Percentiles rank a stretch among this genome's conserved stretches.
phyloP scores from a whole-genome alignment of 2,329 filamentous ascomycete genomes.

The Dactylonectria macrodidyma region DNA sequence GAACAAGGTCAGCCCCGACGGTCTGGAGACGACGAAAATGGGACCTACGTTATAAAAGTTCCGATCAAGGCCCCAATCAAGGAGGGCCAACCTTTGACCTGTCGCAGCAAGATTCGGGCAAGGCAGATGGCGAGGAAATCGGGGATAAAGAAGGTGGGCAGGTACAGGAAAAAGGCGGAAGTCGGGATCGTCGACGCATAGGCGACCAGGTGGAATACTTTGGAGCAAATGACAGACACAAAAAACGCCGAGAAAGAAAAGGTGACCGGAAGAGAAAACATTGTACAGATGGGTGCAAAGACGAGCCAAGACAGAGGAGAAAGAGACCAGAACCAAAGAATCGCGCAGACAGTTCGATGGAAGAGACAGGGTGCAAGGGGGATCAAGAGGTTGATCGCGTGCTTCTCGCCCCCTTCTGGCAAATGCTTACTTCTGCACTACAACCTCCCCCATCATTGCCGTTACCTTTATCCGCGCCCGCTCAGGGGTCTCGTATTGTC shows the following conservation, averaged over 20 bases:
- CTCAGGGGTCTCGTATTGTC: background rate
- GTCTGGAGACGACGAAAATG: constrained; percentile 1
- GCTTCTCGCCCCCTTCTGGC: background rate
- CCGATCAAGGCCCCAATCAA: constrained; percentile 41
- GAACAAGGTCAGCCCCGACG: background rate
- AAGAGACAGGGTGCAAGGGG: constrained; percentile 17
- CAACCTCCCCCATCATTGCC: background rate
- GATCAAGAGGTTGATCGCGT: constrained; percentile 13
- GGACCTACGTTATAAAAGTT: constrained; percentile 46
- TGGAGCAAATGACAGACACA: constrained; percentile 48
- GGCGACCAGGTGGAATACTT: constrained; percentile 48
- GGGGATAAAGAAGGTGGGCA: constrained; percentile 50
- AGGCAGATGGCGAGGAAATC: constrained; percentile 47
- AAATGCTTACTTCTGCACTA: background rate
- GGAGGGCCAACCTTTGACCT: constrained; percentile 39
- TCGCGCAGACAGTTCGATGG: background rate
- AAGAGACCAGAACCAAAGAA: background rate
- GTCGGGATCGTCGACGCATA: constrained; percentile 47
- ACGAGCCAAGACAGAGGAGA: background rate
- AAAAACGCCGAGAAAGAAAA: constrained; percentile 51
- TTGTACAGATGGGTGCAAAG: constrained; percentile 12
- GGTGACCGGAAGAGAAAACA: constrained; percentile 39
- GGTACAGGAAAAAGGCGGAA: constrained; percentile 49
- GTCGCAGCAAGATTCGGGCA: constrained; percentile 45
- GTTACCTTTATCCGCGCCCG: background rate